phyloP scores from a whole-genome alignment of 305 asterid genomes.

The Plantago coronopus region DNA sequence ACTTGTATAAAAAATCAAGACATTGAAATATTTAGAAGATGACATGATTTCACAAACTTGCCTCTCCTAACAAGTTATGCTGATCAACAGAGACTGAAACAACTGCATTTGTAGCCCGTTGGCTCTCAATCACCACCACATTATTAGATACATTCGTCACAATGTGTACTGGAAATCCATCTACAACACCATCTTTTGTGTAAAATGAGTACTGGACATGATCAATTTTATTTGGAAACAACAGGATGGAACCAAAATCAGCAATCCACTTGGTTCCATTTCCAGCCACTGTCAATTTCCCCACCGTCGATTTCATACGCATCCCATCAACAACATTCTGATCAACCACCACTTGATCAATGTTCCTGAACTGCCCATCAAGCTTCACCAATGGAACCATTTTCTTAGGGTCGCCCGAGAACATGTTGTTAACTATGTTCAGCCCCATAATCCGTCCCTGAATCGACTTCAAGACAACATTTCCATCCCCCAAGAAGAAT shows the following conservation, averaged over 20 bases:
- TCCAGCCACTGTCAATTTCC: slow-evolving; percentile 37
- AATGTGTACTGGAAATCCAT: slow-evolving; percentile 36
- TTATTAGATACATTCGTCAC: slow-evolving; percentile 48
- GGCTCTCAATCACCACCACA: slow-evolving; percentile 52
- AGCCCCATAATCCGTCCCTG: slow-evolving; percentile 40
- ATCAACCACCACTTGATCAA: slow-evolving; percentile 50
- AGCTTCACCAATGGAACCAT: slow-evolving; percentile 36
- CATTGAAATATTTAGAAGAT: neutral
- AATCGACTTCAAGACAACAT: slow-evolving; percentile 44
- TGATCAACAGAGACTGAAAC: slow-evolving; percentile 57
- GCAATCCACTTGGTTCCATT: slow-evolving; percentile 55
- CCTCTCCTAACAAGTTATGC: slow-evolving; percentile 41
- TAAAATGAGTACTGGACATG: slow-evolving; percentile 45
- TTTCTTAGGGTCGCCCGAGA: slow-evolving; percentile 32
- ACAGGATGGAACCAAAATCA: slow-evolving; percentile 37
- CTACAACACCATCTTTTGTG: slow-evolving; percentile 19
- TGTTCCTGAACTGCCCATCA: slow-evolving; percentile 34
- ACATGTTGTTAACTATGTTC: slow-evolving; percentile 41
- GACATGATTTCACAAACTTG: slow-evolving; percentile 10
- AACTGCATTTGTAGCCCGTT: slow-evolving; percentile 33
- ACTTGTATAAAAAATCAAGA: neutral
- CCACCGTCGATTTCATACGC: slow-evolving; percentile 50
- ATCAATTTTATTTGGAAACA: slow-evolving; percentile 49
- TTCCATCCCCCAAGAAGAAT: slow-evolving; percentile 50
- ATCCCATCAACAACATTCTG: slow-evolving; percentile 49